Evolutionary conservation across 805 yeast genomes (phyloP), one percentile per base, ranked within the genome.

Genomic region (Torulaspora indica): DNA sequence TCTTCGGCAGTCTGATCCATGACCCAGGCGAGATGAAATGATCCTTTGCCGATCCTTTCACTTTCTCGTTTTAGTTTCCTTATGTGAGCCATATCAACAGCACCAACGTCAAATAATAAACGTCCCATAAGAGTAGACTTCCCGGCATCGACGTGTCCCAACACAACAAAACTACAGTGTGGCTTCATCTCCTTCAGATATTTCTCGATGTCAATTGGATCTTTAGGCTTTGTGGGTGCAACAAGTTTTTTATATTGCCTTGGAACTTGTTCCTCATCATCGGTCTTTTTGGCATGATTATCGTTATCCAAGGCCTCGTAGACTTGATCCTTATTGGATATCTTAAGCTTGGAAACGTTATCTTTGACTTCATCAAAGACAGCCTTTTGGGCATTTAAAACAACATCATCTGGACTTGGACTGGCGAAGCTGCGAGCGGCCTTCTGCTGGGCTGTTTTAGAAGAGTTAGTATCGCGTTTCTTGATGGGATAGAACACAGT

Each of bases 91-190:
- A 87, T 88, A 68, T 91, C 97, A 43, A 93, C 98, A 35, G 96
- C 87, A 48, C 97, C 97, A 13, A 97, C 88, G 61, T 93, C 78
- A 62, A 75, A 91, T 48, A 93, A 75, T 56, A 93, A 72, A 70
- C 95, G 90, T 65, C 99, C 99, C 69, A 98, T 97, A 85, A 93
- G 85, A 43, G 99, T 93, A 35, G 96, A 88, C 70, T 93, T 93
- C 59, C 99, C 98, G 13, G 98, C 98, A 74, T 93, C 98, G 52
- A 93, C 98, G 68, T 93, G 99, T 53, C 99, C 99, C 89, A 93
- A 85, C 70, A 93, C 95, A 54, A 95, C 90, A 60, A 93, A 85
- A 33, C 96, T 89, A 66, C 93, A 77, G 69, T 93, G 98, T 62
- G 93, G 98, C 67, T 90, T 91, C 51, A 88, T 86, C 46, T 91